Conservation (phyloP, 129 eudicot genomes). For the Centrapalus pauciflorus region DNA sequence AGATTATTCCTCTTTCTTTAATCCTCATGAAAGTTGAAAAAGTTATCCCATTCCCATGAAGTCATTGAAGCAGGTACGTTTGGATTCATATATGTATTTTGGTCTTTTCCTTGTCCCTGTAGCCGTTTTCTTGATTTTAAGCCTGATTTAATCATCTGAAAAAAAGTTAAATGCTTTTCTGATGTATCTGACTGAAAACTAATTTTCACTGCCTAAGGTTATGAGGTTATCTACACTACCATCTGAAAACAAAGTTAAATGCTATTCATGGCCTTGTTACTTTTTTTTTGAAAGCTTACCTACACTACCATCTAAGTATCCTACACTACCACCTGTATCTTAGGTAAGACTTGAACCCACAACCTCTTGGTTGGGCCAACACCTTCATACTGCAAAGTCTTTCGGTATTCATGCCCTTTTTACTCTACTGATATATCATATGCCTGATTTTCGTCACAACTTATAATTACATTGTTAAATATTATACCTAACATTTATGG, state of each 20-base stretch:
- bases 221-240: no score
- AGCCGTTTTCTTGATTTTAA: neutral
- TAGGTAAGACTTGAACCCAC: no score
- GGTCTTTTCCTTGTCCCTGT: neutral
- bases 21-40: neutral
- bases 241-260: neutral
- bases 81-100: neutral
- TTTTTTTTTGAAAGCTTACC: no score
- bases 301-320: no score
- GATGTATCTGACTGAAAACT: no score
- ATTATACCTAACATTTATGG: neutral
- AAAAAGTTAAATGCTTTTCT: no score
- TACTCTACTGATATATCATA: neutral
- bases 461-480: neutral
- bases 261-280: no score
- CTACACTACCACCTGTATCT: no score
- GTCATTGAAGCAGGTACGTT: neutral
- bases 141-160: slow-evolving; percentile 4
- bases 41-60: neutral
- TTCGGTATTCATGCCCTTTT: no score
- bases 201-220: no score
- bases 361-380: no score
- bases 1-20: neutral
- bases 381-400: no score
- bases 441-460: neutral